A percentile compares a stretch with the other conserved stretches of the same genome.
Evolutionary conservation across 495 filamentous ascomycete genomes (phyloP).

Genomic region (Hypoxylon lienhwacheense): DNA sequence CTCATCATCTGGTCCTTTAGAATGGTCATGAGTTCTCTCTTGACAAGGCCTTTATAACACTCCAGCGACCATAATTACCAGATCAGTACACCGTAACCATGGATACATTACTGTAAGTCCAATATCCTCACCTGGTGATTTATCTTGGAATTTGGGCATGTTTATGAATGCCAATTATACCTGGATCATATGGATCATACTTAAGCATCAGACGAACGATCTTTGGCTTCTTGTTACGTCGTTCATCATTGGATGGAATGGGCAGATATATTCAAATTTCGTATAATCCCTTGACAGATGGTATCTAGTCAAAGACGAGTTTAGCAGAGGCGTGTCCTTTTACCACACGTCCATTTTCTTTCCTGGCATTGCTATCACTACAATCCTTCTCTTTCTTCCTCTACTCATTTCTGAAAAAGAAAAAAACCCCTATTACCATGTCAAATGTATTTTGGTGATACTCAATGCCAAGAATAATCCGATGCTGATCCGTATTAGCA

Average conservation of each 20-base stretch:
- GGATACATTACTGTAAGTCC: constrained; percentile 79
- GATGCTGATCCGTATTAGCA: constrained; percentile 51
- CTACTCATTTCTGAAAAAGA: not conserved
- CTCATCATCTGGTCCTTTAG: too few relatives aligned
- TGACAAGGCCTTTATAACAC: too few relatives aligned
- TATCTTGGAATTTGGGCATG: constrained; percentile 16
- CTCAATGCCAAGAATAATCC: constrained; percentile 9
- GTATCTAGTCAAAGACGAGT: too few relatives aligned
- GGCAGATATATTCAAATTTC: not conserved
- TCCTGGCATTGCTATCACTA: too few relatives aligned
- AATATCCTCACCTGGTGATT: constrained; percentile 18
- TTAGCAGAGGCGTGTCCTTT: too few relatives aligned
- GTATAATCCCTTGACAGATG: not conserved
- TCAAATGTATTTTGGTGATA: constrained; percentile 19
- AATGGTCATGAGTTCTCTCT: too few relatives aligned
- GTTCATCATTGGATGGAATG: not conserved
- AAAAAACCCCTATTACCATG: not conserved
- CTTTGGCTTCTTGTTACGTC: constrained; percentile 5
- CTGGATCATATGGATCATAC: too few relatives aligned
- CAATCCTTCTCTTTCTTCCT: not conserved
- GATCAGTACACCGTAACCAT: constrained; percentile 45
- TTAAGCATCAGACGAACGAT: too few relatives aligned
- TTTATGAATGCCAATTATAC: too few relatives aligned
- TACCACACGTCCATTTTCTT: too few relatives aligned
- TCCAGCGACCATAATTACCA: too few relatives aligned